phyloP scores from a whole-genome alignment of 2,329 filamentous ascomycete genomes.

The Zasmidium angulare region DNA sequence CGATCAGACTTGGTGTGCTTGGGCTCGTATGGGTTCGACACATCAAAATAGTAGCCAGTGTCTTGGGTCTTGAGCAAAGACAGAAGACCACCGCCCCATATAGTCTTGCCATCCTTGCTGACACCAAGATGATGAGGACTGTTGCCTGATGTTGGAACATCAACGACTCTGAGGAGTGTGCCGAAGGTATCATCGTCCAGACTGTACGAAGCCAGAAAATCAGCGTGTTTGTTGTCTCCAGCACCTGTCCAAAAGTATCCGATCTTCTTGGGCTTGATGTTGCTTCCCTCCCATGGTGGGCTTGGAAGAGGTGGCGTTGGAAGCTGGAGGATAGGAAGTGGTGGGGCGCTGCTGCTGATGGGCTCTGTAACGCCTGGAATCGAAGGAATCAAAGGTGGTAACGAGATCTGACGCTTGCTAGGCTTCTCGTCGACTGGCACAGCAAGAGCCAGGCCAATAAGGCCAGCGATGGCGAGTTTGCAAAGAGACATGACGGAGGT shows the following conservation, averaged over 20 bases:
- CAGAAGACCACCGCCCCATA: conserved; percentile 23
- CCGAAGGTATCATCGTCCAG: conserved; percentile 64
- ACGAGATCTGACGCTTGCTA: conserved; percentile 9
- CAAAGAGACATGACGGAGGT: conserved; percentile 5
- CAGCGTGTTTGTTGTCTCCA: conserved; percentile 58
- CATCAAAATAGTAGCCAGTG: conserved; percentile 63
- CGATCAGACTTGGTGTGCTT: conserved; percentile 56
- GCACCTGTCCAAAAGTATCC: conserved; percentile 65
- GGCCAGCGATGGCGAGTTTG: conserved; percentile 6
- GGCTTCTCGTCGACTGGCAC: background rate
- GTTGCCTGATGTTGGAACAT: conserved; percentile 61
- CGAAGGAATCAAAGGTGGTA: conserved; percentile 53
- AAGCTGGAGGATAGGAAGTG: conserved; percentile 59
- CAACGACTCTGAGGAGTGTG: conserved; percentile 57
- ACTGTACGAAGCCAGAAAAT: conserved; percentile 60
- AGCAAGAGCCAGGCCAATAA: conserved; percentile 7
- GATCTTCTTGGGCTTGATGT: conserved; percentile 65
- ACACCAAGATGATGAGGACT: conserved; percentile 57
- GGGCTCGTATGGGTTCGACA: conserved; percentile 58
- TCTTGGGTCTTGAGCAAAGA: conserved; percentile 43
- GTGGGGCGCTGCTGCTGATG: conserved; percentile 51
- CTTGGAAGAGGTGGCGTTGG: conserved; percentile 60
- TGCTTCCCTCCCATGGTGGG: conserved; percentile 51
- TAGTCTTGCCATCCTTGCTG: conserved; percentile 17
- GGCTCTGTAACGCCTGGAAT: conserved; percentile 62